Evolutionary conservation across 2,329 filamentous ascomycete species (phyloP).

Genomic region (Westerdykella aurantiaca): DNA sequence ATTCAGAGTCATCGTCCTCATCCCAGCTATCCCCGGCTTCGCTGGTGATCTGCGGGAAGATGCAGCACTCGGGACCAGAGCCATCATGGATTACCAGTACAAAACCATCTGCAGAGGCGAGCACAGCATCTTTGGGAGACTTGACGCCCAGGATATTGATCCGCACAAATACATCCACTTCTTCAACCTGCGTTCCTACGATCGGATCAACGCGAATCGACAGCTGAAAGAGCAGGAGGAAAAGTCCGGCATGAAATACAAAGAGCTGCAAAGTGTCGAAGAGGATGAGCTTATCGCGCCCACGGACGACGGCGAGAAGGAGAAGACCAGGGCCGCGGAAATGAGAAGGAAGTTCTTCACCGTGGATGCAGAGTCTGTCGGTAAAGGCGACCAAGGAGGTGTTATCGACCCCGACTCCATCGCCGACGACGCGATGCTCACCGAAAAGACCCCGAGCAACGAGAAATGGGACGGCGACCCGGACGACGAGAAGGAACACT

Average conservation of each 20-base stretch:
- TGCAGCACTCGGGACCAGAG: conserved; percentile 73
- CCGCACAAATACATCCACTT: conserved; percentile 77
- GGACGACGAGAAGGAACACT: conserved; percentile 75
- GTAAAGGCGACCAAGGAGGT: conserved; percentile 34
- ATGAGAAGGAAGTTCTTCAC: conserved; percentile 43
- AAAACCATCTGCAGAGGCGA: conserved; percentile 90
- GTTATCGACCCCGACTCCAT: conserved; percentile 56
- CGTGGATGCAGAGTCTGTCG: conserved; percentile 37
- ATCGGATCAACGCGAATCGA: conserved; percentile 79
- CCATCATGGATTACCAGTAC: conserved; percentile 99
- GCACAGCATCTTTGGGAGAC: conserved; percentile 79
- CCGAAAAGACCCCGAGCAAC: conserved; percentile 56
- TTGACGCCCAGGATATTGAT: conserved; percentile 68
- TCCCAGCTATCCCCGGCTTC: conserved; percentile 89
- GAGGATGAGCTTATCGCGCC: conserved; percentile 76
- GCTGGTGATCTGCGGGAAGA: conserved; percentile 82
- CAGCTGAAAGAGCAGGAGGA: conserved; percentile 69
- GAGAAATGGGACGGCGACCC: conserved; percentile 70
- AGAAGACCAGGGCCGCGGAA: conserved; percentile 43
- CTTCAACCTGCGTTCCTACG: conserved; percentile 90
- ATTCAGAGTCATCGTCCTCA: conserved; percentile 84
- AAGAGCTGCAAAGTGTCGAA: conserved; percentile 79
- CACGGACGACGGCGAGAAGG: conserved; percentile 30
- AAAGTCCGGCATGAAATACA: conserved; percentile 74
- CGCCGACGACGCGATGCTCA: conserved; percentile 78